A percentile compares a stretch with the other conserved stretches of the same genome.
phyloP scores from a whole-genome alignment of 768 basidiomycete genomes.

The Xerocomus brunneocitrinus region DNA sequence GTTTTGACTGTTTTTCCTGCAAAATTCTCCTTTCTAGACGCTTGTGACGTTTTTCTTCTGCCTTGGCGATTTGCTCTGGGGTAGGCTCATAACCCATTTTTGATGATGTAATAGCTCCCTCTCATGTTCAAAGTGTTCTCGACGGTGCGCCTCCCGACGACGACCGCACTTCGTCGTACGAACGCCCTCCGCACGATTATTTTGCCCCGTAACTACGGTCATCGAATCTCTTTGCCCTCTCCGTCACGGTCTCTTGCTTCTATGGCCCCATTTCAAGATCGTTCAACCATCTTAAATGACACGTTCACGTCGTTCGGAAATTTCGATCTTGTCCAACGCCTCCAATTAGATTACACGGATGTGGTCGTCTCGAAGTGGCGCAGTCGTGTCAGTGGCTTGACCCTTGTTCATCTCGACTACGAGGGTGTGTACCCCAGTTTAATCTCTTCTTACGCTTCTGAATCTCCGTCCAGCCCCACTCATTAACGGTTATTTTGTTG shows the following conservation, averaged over 20 bases:
- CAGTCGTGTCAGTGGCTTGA: conserved; percentile 82
- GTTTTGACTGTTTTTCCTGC: conserved; percentile 16
- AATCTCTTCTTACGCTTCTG: conserved; percentile 8
- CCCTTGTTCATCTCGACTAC: conserved; percentile 86
- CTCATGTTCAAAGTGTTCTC: conserved; percentile 30
- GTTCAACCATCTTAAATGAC: conserved; percentile 11
- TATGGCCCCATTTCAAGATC: conserved; percentile 28
- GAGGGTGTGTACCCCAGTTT: conserved; percentile 50
- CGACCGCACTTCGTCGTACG: conserved; percentile 14
- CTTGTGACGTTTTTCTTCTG: conserved; percentile 39
- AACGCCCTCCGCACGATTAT: not conserved
- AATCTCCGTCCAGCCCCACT: conserved; percentile 58
- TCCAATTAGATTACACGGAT: conserved; percentile 75
- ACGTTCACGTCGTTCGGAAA: conserved; percentile 52
- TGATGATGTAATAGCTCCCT: conserved; percentile 16
- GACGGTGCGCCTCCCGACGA: conserved; percentile 11
- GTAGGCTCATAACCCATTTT: conserved; percentile 34
- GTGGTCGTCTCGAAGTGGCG: conserved; percentile 84
- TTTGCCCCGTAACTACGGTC: not conserved
- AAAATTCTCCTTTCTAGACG: conserved; percentile 44
- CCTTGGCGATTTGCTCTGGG: conserved; percentile 52
- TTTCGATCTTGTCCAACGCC: conserved; percentile 75
- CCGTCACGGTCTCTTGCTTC: conserved; percentile 19
- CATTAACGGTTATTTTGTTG: conserved; percentile 87
- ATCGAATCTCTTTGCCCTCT: not conserved